Evolutionary conservation across 352 stramenopile species (phyloP), one percentile per base, ranked within the genome.

Genomic region (Phytopythium delawarense): DNA sequence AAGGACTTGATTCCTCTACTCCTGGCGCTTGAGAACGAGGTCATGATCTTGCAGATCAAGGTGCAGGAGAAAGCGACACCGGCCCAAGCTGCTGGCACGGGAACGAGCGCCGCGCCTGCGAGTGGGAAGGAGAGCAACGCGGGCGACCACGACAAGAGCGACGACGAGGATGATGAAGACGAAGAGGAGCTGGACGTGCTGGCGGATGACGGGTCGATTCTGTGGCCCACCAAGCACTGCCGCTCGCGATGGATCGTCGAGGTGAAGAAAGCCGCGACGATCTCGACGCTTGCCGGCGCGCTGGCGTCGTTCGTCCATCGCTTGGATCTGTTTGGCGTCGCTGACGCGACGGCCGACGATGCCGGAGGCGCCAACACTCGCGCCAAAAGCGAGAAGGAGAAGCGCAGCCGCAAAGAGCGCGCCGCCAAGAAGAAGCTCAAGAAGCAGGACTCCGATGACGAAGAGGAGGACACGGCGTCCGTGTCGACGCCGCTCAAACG

Each of bases 131-230:
- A 56, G 15, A 58, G 21, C 30, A 51, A 13, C 15, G 23, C 50
- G 11, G 68, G 69, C 20, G 74, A 89, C 23, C 63, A 88, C 11
- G 76, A 88, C n/a, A 87, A 84, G 57, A 83, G 71, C 48, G 81
- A 91, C 18, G 76, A 89, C 20, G 81, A 93, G 46, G 78, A 89
- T 2, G 81, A 94, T 21, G 84, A 94, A 1, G 87, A 94, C 20
- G 87, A 95, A 39, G 75, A 92, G 16, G 71, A 88, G 11, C 61
- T 75, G 6, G 86, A 92, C 32, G 62, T 62, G 21, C 56, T 78
- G 20, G 71, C 66, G 0, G 83, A 96, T n/a, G 81, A 90, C 39
- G 79, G 74, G 0, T 67, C 76, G 5, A 72, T 76, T 30, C 56
- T 96, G 21, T 96, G 87, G 87, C 87, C 87, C 21, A 89, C 79